Base-by-base conservation (phyloP, 768 basidiomycete species). In the Lyophyllum semitale region DNA sequence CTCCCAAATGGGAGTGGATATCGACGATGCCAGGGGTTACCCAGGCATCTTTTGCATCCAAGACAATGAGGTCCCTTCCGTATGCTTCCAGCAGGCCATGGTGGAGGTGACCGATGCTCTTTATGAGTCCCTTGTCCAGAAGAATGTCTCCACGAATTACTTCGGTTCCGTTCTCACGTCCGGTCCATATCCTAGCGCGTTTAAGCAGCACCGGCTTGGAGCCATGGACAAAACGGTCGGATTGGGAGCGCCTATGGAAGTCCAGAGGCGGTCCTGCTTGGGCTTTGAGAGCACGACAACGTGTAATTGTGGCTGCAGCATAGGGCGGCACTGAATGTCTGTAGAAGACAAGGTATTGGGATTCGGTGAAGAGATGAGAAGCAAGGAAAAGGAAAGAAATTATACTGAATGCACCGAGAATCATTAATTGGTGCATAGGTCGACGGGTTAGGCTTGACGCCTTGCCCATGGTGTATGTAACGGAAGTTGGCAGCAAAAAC, bases 161-260 rank as follows among this genome's bases (percentile, higher is more conserved):
- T 55, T 88, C 76, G 1, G 83, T 83, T 0, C 92, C 92, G 40
- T 88, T 84, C 25, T 83, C 65, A 22, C 70, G 66, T 8, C 92
- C 91, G 1, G 92, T 95, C 93, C 93, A 95, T 58, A 96, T 80
- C 26, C 77, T 90, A 23, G 86, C 93, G 59, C 93, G 89, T 67
- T 76, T 80, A 51, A 95, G 79, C 46, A 89, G 74, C 5, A 83
- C 76, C 1, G 90, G 76, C 47, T 74, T 75, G 2, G 91, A 89
- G 2, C 85, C 88, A 2, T 72, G 73, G 8, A 76, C 84, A 61
- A 83, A 90, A 4, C 90, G 78, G 66, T 91, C 89, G 8, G 88
- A 91, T 43, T 72, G 66, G 5, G 69, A 67, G 8, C 89, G 80
- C 13, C 65, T 48, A 55, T 76, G 63, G 54, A 87, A 89, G 53